Conservation (phyloP, 176 grass and related monocot genomes). For the Triticum monococcum region DNA sequence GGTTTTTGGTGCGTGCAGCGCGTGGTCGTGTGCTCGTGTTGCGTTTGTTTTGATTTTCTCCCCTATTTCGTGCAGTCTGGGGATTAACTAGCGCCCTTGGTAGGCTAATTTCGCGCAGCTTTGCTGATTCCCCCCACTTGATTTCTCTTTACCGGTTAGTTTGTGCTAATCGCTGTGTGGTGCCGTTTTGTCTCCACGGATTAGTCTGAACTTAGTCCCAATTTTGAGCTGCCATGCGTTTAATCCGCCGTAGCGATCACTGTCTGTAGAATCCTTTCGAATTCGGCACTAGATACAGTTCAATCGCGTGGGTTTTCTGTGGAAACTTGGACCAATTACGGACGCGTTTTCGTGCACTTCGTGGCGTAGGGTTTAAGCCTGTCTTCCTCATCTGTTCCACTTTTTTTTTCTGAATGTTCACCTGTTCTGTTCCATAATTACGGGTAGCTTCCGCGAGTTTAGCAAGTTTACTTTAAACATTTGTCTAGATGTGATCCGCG, state of each 20-base stretch:
- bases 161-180: neutral
- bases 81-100: neutral
- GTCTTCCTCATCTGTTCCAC: neutral
- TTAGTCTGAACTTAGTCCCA: neutral
- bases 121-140: neutral
- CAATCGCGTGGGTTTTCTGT: neutral
- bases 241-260: neutral
- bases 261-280: neutral
- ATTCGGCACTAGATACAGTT: neutral
- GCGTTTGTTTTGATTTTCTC: neutral
- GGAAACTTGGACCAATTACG: neutral
- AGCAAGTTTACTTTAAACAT: neutral
- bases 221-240: neutral
- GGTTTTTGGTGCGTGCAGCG: conserved; percentile 19
- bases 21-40: neutral
- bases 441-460: neutral
- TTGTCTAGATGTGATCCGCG: neutral
- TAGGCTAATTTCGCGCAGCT: neutral
- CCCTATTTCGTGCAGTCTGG: neutral
- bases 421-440: neutral
- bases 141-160: neutral
- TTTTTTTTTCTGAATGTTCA: no score
- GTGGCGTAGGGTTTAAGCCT: neutral
- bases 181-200: neutral
- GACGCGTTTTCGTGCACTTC: conserved; percentile 5